These are phyloP conservation scores for Metarhizium brunneum DNA, from an alignment of 2,329 filamentous ascomycete genomes.

Conservation along the genomic window DNA sequence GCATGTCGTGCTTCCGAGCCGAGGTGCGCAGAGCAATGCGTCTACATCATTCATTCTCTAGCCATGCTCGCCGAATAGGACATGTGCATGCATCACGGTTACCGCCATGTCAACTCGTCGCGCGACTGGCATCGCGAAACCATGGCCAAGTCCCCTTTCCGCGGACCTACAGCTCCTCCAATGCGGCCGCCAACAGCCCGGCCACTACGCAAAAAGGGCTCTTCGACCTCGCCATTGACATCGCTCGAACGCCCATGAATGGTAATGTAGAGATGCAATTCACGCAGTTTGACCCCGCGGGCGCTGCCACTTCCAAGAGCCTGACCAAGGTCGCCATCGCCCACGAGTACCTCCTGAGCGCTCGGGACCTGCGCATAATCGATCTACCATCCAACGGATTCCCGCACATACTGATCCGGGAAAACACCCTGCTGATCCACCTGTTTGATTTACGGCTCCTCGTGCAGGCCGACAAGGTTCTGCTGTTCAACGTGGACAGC, in stretches of 20 bases:
- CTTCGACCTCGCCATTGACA: not conserved
- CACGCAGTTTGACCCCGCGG: conserved; percentile 1
- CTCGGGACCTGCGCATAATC: conserved; percentile 22
- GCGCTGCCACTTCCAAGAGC: not conserved
- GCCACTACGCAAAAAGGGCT: not conserved
- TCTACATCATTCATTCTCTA: no score
- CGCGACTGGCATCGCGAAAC: no score
- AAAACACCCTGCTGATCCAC: conserved; percentile 21
- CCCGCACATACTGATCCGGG: conserved; percentile 23
- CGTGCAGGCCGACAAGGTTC: conserved; percentile 19
- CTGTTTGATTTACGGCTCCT: conserved; percentile 26
- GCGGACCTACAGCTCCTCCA: no score
- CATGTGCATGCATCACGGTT: no score
- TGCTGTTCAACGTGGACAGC: conserved; percentile 18
- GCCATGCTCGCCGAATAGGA: no score
- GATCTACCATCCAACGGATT: conserved; percentile 23
- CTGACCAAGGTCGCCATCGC: conserved; percentile 10
- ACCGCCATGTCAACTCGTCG: no score
- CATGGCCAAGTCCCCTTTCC: no score
- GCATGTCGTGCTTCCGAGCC: no score
- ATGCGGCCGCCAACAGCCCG: no score
- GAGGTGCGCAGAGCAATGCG: no score
- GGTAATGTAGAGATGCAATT: conserved; percentile 3
- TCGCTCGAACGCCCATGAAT: conserved; percentile 4
- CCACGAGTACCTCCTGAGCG: conserved; percentile 5